phyloP scores from a whole-genome alignment of 208 protist species.

The Porcisia hertigi region DNA sequence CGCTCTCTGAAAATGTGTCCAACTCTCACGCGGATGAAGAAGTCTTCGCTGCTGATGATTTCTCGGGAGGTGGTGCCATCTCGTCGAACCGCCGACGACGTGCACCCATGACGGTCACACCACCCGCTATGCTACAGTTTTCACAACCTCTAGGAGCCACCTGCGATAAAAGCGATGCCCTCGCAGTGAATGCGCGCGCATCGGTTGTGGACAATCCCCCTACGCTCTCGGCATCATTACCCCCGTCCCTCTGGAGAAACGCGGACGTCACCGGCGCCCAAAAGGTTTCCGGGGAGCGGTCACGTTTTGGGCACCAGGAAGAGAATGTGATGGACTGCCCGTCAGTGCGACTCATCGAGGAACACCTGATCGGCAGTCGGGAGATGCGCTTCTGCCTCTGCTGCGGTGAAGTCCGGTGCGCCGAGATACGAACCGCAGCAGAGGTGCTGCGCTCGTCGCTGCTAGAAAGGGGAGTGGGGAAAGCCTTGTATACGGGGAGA shows the following conservation, averaged over 20 bases:
- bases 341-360: slow-evolving; percentile 23
- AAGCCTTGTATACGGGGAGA: background rate
- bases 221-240: background rate
- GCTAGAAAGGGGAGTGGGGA: background rate
- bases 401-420: slow-evolving; percentile 34
- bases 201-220: background rate
- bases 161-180: background rate
- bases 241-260: background rate
- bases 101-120: background rate
- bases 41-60: background rate
- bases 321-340: slow-evolving; percentile 1
- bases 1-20: background rate
- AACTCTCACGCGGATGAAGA: background rate
- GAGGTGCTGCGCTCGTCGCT: slow-evolving; percentile 10
- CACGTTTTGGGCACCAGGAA: background rate
- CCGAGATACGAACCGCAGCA: slow-evolving; percentile 19
- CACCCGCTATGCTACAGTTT: background rate
- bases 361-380: slow-evolving; percentile 31
- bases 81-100: background rate
- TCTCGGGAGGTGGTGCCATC: background rate
- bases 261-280: background rate
- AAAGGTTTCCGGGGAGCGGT: background rate
- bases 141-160: background rate
- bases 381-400: slow-evolving; percentile 40
- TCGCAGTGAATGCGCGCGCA: background rate